Percentiles rank a stretch among this genome's conserved stretches.
Evolutionary conservation across 768 basidiomycete genomes (phyloP).

Genomic region (Collybia nuda): DNA sequence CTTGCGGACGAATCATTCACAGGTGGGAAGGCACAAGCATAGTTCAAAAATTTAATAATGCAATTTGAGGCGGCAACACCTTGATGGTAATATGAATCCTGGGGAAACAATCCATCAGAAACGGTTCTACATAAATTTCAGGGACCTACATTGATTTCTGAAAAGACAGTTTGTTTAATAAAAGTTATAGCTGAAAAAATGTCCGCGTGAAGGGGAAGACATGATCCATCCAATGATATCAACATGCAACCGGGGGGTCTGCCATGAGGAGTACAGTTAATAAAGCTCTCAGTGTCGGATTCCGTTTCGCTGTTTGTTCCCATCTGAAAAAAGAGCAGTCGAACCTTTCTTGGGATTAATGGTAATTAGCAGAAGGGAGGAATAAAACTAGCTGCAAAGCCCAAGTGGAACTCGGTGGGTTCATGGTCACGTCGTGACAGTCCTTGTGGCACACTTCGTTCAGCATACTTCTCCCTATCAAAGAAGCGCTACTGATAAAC

Average conservation of each 20-base stretch:
- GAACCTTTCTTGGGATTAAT: too few relatives aligned
- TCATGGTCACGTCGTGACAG: too few relatives aligned
- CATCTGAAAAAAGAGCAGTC: constrained; percentile 11
- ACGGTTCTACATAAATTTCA: background rate
- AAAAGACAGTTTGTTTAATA: constrained; percentile 9
- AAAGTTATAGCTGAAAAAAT: constrained; percentile 9
- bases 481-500: too few relatives aligned
- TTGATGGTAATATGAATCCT: constrained; percentile 14
- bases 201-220: background rate
- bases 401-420: too few relatives aligned
- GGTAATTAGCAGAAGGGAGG: too few relatives aligned
- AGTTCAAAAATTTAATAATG: constrained; percentile 18
- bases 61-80: constrained; percentile 18
- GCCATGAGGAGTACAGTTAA: too few relatives aligned
- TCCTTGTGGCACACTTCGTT: too few relatives aligned
- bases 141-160: constrained; percentile 11
- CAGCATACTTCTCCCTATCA: too few relatives aligned
- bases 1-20: background rate
- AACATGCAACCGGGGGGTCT: constrained; percentile 4
- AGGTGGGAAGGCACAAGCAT: constrained; percentile 2
- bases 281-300: constrained; percentile 37
- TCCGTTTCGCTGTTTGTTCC: constrained; percentile 50
- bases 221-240: background rate
- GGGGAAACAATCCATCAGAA: background rate
- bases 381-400: too few relatives aligned